Percentiles rank a stretch among this genome's conserved stretches.
phyloP scores from a whole-genome alignment of 495 filamentous ascomycete species.

The Penicillium longicatenatum region DNA sequence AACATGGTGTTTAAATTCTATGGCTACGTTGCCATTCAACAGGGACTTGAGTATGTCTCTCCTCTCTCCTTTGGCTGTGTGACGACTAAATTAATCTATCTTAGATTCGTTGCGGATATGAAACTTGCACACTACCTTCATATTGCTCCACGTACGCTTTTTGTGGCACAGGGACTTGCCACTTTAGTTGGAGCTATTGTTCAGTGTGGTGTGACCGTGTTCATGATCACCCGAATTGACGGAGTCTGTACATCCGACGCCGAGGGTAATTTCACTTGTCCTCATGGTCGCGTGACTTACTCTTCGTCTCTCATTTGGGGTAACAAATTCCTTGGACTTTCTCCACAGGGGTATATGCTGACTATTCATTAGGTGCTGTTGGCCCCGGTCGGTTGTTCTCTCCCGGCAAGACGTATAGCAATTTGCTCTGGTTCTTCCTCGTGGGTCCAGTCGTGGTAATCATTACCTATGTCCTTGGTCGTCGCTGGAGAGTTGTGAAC shows the following conservation, averaged over 20 bases:
- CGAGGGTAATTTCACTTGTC: constrained; percentile 66
- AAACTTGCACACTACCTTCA: constrained; percentile 80
- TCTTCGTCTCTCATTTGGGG: constrained; percentile 73
- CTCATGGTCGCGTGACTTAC: constrained; percentile 68
- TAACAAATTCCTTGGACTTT: constrained; percentile 21
- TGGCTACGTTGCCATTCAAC: constrained; percentile 67
- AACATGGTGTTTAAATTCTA: constrained; percentile 80
- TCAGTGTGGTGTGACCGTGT: constrained; percentile 65
- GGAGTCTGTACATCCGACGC: constrained; percentile 63
- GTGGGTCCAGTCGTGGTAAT: constrained; percentile 59
- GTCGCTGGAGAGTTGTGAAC: constrained; percentile 52
- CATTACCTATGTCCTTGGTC: constrained; percentile 56
- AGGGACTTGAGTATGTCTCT: constrained; percentile 45
- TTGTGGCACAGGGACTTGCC: constrained; percentile 67
- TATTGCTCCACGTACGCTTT: constrained; percentile 69
- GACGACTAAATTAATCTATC: constrained; percentile 36
- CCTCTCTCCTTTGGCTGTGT: constrained; percentile 28
- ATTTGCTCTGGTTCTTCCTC: constrained; percentile 65
- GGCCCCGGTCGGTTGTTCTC: constrained; percentile 68
- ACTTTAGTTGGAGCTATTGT: constrained; percentile 67
- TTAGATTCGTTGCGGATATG: constrained; percentile 70
- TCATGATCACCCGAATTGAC: constrained; percentile 62
- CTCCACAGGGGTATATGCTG: constrained; percentile 1
- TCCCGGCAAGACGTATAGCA: constrained; percentile 66
- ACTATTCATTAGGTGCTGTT: constrained; percentile 45